These are phyloP conservation scores for Phaffomyces opuntiae DNA, from an alignment of 805 yeast genomes.

Conservation along the genomic window DNA sequence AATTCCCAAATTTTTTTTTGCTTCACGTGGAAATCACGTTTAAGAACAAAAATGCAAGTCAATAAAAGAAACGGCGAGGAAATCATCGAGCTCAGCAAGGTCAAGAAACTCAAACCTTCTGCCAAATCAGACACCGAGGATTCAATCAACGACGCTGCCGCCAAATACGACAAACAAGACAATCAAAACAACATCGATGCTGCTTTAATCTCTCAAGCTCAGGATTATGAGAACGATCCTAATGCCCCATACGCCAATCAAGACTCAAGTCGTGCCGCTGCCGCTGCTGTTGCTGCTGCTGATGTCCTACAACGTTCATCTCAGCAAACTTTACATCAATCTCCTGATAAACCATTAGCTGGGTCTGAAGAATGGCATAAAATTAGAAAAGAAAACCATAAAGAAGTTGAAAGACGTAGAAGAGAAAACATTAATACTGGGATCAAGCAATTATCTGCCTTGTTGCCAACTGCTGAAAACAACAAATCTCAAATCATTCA, in stretches of 20 bases:
- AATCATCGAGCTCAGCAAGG: conserved; percentile 1
- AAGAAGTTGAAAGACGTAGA: conserved; percentile 91
- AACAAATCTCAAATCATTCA: conserved; percentile 87
- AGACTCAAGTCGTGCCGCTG: conserved; percentile 11
- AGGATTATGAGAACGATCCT: conserved; percentile 8
- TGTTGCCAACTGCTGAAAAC: conserved; percentile 77
- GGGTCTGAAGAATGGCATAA: conserved; percentile 84
- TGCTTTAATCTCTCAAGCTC: conserved; percentile 15
- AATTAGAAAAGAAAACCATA: conserved; percentile 83
- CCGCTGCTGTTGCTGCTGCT: conserved; percentile 1
- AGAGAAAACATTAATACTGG: conserved; percentile 84
- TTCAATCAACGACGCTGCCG: conserved; percentile 6
- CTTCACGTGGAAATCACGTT: conserved; percentile 24
- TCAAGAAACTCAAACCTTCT: neutral
- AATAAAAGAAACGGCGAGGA: conserved; percentile 9
- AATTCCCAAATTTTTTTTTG: too few species aligned
- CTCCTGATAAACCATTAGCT: conserved; percentile 44
- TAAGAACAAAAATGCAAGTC: conserved; percentile 5
- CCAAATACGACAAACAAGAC: conserved; percentile 3
- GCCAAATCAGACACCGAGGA: neutral
- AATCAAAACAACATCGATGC: conserved; percentile 18
- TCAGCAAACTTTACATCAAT: conserved; percentile 14
- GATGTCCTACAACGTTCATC: conserved; percentile 5
- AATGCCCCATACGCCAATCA: conserved; percentile 3
- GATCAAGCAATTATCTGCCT: conserved; percentile 68